Evolutionary conservation across 371 early-diverging fungal genomes (phyloP).

Genomic region (Encephalitozoon romaleae): DNA sequence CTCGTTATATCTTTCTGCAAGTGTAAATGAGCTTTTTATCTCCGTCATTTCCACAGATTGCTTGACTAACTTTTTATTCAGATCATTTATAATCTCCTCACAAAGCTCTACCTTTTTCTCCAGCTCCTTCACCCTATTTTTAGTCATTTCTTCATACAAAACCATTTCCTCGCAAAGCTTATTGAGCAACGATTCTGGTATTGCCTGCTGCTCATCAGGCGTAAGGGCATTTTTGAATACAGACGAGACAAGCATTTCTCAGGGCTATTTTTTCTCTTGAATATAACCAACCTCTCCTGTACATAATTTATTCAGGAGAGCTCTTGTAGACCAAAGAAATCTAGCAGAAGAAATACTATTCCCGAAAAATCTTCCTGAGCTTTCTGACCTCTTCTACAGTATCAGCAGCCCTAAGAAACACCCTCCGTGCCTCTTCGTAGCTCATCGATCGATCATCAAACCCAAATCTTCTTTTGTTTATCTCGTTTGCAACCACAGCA

Average conservation of each 20-base stretch:
- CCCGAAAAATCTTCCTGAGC: not conserved
- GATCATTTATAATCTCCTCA: not conserved
- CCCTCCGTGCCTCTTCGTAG: not conserved
- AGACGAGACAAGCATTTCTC: not conserved
- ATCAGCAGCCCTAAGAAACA: not conserved
- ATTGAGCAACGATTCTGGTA: not conserved
- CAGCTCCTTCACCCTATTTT: not conserved
- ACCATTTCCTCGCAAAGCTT: not conserved
- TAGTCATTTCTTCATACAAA: not conserved
- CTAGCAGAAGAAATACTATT: not conserved
- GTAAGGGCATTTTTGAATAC: not conserved
- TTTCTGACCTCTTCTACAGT: not conserved
- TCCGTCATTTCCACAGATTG: not conserved
- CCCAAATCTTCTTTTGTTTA: slow-evolving; percentile 16
- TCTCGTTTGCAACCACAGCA: not conserved
- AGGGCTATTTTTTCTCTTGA: slow-evolving; percentile 10
- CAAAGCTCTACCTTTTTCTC: not conserved
- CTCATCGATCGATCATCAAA: not conserved
- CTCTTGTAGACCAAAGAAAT: not conserved
- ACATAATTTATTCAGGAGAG: not conserved
- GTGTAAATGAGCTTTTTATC: not conserved
- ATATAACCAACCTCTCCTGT: not conserved
- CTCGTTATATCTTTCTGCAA: not conserved
- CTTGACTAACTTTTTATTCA: not conserved
- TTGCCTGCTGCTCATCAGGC: slow-evolving; percentile 4